Evolutionary conservation across 257 asterid species (phyloP), one percentile per base, ranked within the genome.

Genomic region (Cruciata laevipes): DNA sequence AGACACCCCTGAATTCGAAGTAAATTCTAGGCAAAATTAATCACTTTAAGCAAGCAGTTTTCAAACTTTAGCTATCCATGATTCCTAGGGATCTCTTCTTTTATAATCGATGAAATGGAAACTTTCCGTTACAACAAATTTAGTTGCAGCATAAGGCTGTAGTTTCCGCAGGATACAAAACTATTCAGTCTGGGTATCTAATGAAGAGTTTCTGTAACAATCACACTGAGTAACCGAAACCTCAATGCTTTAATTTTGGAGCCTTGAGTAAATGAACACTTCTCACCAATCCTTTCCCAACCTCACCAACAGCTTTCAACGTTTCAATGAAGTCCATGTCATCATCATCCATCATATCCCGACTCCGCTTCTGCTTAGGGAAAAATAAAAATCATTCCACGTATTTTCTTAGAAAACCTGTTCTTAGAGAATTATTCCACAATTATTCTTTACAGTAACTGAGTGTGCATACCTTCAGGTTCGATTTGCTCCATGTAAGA

Each of bases 261-360:
- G 94, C 84, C 85, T 85, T 87, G 76, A 89, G 84, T 53, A 85
- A 73, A 86, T 85, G 78, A 51, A 94, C 75, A 60, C 95, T 87
- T 77, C 79, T 85, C 27, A 88, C 95, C 17, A 88, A 79, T 65
- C 99, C 99, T 84, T 90, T 90, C 61, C 99, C 99, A 0, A 78
- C 84, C 75, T 83, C 78, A 30, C 96, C 96, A 66, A 94, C 89
- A 57, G 85, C 79, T 78, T 79, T 84, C 44, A 93, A 79, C 4
- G 73, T 69, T 69, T 78, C 84, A 10, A 83, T 18, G 31, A 83
- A 63, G 77, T 82, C 87, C 27, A 65, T 60, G 6, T 74, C 31
- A 12, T 80, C 90, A 55, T 74, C 89, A 0, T 44, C 70, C 9
- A 20, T 64, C 20, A 63, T 78, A 12, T 85, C 96, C 70, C 91